phyloP scores from a whole-genome alignment of 306 rosid genomes.

The Quercus berberidifolia region DNA sequence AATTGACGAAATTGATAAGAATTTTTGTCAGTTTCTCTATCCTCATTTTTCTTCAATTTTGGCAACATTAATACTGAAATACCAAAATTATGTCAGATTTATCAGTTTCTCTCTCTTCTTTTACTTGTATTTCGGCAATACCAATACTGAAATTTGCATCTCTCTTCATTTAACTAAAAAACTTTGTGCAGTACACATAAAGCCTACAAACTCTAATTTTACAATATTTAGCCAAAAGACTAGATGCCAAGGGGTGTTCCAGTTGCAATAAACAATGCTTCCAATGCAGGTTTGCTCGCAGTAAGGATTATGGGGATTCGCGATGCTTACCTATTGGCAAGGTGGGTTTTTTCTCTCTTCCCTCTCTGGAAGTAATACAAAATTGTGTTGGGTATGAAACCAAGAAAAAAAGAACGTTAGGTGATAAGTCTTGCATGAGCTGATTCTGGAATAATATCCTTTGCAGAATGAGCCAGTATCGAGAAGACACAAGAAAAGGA shows the following conservation, averaged over 20 bases:
- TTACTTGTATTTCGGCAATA: too few relatives aligned
- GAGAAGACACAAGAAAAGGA: conserved; percentile 52
- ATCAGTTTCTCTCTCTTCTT: too few relatives aligned
- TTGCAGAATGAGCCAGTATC: conserved; percentile 76
- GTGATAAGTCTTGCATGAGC: not conserved
- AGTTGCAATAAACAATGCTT: conserved; percentile 77
- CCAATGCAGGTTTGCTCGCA: conserved; percentile 77
- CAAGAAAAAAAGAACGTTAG: not conserved
- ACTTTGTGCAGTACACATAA: too few relatives aligned
- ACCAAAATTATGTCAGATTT: too few relatives aligned
- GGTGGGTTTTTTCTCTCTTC: conserved; percentile 31
- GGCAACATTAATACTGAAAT: too few relatives aligned
- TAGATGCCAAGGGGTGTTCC: conserved; percentile 62
- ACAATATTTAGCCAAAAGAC: too few relatives aligned
- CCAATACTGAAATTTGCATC: too few relatives aligned
- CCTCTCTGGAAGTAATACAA: not conserved
- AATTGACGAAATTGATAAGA: too few relatives aligned
- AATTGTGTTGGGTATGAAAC: not conserved
- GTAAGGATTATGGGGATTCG: conserved; percentile 52
- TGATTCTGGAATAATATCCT: conserved; percentile 1
- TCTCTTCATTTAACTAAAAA: too few relatives aligned
- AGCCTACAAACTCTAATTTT: too few relatives aligned
- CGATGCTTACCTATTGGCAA: conserved; percentile 42
- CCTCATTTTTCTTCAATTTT: too few relatives aligned
- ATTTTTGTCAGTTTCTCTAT: too few relatives aligned